Conservation (phyloP, 441 rosid species). For the Kokia cookei region DNA sequence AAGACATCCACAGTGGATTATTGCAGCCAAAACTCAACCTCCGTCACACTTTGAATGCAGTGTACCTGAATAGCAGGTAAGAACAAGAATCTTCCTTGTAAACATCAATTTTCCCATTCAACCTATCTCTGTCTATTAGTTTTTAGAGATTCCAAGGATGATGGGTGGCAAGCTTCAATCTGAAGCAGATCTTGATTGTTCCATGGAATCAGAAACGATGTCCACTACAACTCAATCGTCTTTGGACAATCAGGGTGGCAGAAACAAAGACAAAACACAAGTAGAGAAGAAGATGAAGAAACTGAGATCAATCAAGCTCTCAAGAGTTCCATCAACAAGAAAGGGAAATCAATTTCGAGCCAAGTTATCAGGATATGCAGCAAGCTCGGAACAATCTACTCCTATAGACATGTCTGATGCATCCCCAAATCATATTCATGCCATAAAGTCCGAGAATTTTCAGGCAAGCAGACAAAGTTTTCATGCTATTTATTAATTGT, state of each 20-base stretch:
- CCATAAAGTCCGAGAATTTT: slow-evolving; percentile 23
- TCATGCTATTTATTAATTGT: neutral
- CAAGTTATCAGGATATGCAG: slow-evolving; percentile 33
- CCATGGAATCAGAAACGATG: slow-evolving; percentile 17
- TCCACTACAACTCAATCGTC: slow-evolving; percentile 23
- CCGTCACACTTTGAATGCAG: neutral
- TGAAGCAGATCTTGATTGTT: slow-evolving; percentile 24
- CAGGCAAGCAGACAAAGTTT: slow-evolving; percentile 39
- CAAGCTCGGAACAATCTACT: slow-evolving; percentile 33
- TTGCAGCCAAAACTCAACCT: neutral
- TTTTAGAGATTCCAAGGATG: slow-evolving; percentile 12
- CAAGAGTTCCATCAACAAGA: slow-evolving; percentile 29
- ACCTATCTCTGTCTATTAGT: neutral
- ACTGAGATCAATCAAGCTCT: slow-evolving; percentile 43
- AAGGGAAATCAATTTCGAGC: slow-evolving; percentile 19
- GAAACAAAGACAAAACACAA: slow-evolving; percentile 21
- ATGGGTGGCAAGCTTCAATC: slow-evolving; percentile 5
- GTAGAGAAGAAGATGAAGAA: slow-evolving; percentile 33
- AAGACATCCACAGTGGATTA: neutral
- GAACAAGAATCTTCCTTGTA: neutral
- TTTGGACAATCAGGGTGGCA: slow-evolving; percentile 23
- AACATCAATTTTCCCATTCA: neutral
- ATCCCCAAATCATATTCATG: slow-evolving; percentile 32
- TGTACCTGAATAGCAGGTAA: neutral
- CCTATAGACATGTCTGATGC: slow-evolving; percentile 32